phyloP scores from a whole-genome alignment of 495 filamentous ascomycete genomes.

The Chlorociboria aeruginascens region DNA sequence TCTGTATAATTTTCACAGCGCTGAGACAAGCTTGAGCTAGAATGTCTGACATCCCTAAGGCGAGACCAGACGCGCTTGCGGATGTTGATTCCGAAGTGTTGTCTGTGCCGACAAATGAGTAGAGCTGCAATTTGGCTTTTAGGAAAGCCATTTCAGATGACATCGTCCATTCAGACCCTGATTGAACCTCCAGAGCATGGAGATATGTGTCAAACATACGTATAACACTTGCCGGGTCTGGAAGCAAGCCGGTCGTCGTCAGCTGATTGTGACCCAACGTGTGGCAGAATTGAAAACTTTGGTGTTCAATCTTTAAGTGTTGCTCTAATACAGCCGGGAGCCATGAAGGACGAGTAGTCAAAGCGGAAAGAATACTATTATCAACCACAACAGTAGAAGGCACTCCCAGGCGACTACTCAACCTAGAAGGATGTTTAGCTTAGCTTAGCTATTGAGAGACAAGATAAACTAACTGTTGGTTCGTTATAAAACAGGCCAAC shows the following conservation, averaged over 20 bases:
- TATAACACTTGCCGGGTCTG: constrained; percentile 18
- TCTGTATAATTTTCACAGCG: too few species aligned
- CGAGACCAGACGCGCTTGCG: not conserved
- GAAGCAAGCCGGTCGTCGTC: not conserved
- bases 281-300: not conserved
- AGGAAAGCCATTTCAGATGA: not conserved
- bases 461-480: constrained; percentile 17
- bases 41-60: too few species aligned
- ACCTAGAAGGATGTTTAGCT: constrained; percentile 4
- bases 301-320: not conserved
- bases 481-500: constrained; percentile 23
- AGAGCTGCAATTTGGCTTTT: not conserved
- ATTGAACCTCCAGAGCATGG: constrained; percentile 15
- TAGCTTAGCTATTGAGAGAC: not conserved
- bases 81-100: not conserved
- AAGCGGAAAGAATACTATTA: constrained; percentile 20
- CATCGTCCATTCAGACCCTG: constrained; percentile 16
- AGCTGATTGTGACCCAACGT: not conserved
- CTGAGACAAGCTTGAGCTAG: too few species aligned
- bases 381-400: not conserved
- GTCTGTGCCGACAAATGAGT: not conserved
- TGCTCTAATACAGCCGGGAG: constrained; percentile 13
- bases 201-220: constrained; percentile 24
- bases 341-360: constrained; percentile 1
- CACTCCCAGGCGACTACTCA: constrained; percentile 23